Base-by-base conservation (phyloP, 1,284 basidiomycete genomes). In the Sphaerobolus stellatus region DNA sequence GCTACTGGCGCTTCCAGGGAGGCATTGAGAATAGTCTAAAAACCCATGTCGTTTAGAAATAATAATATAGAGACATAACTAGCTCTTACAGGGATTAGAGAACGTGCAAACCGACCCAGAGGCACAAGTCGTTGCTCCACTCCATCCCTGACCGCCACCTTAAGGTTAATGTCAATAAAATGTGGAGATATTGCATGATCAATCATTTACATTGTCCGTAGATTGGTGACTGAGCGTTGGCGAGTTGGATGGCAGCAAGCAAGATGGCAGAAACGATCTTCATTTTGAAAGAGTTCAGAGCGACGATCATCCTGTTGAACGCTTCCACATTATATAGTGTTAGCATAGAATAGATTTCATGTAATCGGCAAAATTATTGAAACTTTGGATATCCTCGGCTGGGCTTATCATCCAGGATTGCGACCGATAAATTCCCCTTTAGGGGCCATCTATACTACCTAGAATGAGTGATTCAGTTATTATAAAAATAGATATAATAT, bases 91-190 rank as follows among this genome's bases (percentile, higher is more conserved):
- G 22, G 59, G 52, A 45, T 63, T 68, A 27, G 56, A 14, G 60
- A 24, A 43, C 22, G 41, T 61, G 57, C 75, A 77, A 8, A 66
- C 62, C 7, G 71, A 59, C 5, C 72, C 73, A 14, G 70, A 53
- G 2, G 64, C 73, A 53, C 75, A 77, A 29, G 72, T 71, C 3
- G 74, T 76, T 36, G 66, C 60, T 5, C 75, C 75, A 16, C 68
- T 58, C 71, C 72, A 76, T 8, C 70, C 70, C 73, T 69, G 52
- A 71, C 62, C 64, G 76, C 44, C 71, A 13, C 27, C 36, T 30
- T 6, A 27, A 8, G 28, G 22, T 5, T n/a, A 14, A 6, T 6
- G 22, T 5, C 11, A 22, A 18, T 31, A 38, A 4, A 11, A 36
- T 11, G 16, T 31, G 18, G 9, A 31, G 11, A 4, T 9, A 34